Percentiles rank a stretch among this genome's conserved stretches.
Conservation (phyloP, 2,329 filamentous ascomycete genomes). For the Thielaviopsis ethacetica region DNA sequence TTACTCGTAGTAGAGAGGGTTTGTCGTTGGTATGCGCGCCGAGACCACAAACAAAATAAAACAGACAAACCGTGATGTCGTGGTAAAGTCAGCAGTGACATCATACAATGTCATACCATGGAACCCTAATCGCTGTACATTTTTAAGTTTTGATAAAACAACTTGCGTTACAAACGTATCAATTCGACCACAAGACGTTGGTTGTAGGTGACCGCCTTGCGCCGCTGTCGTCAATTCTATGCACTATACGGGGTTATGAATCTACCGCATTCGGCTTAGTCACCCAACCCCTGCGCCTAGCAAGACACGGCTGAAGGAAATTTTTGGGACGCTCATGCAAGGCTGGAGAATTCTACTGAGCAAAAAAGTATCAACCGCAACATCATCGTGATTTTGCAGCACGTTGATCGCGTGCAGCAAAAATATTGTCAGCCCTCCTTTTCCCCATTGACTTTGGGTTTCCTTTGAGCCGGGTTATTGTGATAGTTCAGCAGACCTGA, state of each 20-base stretch:
- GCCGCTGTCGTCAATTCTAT: background rate
- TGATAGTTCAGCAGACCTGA: conserved; percentile 6
- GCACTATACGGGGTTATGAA: background rate
- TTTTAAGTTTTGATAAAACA: too few species aligned
- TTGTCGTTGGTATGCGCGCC: too few species aligned
- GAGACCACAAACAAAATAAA: too few species aligned
- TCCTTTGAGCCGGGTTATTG: background rate
- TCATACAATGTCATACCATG: too few species aligned
- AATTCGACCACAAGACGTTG: background rate
- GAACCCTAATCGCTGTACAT: too few species aligned
- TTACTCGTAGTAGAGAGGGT: background rate
- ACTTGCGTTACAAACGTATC: background rate
- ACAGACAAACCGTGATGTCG: too few species aligned
- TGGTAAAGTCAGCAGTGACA: too few species aligned
- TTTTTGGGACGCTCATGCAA: conserved; percentile 12
- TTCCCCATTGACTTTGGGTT: background rate
- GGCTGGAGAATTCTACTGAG: conserved; percentile 6
- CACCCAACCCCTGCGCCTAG: background rate
- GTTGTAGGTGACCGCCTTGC: background rate
- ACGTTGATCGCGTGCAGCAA: conserved; percentile 10
- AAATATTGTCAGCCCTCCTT: background rate
- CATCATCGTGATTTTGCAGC: conserved; percentile 10
- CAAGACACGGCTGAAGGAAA: conserved; percentile 12
- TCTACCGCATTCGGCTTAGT: background rate
- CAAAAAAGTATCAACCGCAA: conserved; percentile 6